phyloP scores from a whole-genome alignment of 106 monocot genomes.

The Acanthochlamys bracteata region DNA sequence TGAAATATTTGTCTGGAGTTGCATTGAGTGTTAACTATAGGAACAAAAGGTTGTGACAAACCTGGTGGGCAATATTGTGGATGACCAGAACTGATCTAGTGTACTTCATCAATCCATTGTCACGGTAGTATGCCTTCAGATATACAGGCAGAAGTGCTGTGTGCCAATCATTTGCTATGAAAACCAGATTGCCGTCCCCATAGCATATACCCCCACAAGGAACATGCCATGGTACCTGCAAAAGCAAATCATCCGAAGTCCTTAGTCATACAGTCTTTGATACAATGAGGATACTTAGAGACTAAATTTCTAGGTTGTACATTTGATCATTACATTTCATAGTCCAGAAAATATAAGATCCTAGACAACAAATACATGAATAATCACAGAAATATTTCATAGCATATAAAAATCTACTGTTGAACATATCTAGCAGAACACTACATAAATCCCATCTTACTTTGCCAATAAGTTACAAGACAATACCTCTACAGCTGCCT shows the following conservation, averaged over 20 bases:
- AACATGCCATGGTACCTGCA: slow-evolving; percentile 79
- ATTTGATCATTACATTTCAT: no score
- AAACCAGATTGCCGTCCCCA: slow-evolving; percentile 86
- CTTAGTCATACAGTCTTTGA: neutral
- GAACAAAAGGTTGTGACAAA: slow-evolving; percentile 1
- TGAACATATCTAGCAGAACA: no score
- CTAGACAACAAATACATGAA: no score
- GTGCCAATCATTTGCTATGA: slow-evolving; percentile 96
- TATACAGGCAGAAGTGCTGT: slow-evolving; percentile 88
- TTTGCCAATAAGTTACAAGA: no score
- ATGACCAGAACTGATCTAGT: slow-evolving; percentile 65
- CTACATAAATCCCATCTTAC: no score
- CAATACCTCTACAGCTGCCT: slow-evolving; percentile 85
- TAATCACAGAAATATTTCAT: no score
- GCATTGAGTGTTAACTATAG: no score
- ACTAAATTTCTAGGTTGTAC: no score
- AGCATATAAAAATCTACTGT: no score
- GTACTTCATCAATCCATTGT: slow-evolving; percentile 76
- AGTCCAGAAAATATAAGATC: no score
- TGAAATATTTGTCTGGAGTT: no score
- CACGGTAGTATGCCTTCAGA: slow-evolving; percentile 85
- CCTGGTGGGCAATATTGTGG: slow-evolving; percentile 96
- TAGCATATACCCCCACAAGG: slow-evolving; percentile 82
- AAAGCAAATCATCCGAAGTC: no score
- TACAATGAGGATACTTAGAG: neutral